Conservation (phyloP, 1,139 yeast species). For the Blastobotrys arbuscula region DNA sequence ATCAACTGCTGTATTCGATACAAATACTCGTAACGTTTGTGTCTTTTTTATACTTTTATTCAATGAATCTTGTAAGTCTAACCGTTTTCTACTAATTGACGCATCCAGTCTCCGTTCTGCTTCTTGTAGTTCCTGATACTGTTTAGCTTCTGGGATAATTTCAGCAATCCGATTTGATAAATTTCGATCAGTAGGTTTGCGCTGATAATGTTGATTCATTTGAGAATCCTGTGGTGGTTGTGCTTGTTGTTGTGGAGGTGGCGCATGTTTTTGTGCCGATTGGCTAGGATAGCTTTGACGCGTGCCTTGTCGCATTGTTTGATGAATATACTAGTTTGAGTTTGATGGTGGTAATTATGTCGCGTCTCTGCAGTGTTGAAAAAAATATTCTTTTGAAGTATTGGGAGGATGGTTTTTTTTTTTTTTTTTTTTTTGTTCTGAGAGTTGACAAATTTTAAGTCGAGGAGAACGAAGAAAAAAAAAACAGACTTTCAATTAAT, state of each 20-base stretch:
- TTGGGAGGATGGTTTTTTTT: background rate
- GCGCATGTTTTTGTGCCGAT: background rate
- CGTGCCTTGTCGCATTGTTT: constrained; percentile 4
- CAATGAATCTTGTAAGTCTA: constrained; percentile 74
- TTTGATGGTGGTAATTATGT: background rate
- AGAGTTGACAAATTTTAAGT: too few species aligned
- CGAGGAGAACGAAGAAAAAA: too few species aligned
- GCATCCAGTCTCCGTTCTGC: constrained; percentile 80
- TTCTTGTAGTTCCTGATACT: constrained; percentile 63
- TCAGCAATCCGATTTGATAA: constrained; percentile 57
- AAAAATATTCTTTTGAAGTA: too few species aligned
- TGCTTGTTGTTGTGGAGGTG: background rate
- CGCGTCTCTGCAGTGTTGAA: too few species aligned
- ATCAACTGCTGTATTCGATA: constrained; percentile 76
- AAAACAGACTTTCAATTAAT: too few species aligned
- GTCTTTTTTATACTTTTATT: constrained; percentile 40
- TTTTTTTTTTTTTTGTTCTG: too few species aligned
- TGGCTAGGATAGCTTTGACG: background rate
- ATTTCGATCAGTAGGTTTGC: constrained; percentile 66
- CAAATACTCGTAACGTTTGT: constrained; percentile 66
- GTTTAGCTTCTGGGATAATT: constrained; percentile 66
- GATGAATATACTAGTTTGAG: background rate
- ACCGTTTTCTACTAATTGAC: constrained; percentile 70
- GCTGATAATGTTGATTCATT: constrained; percentile 24
- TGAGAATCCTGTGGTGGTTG: constrained; percentile 2